Percentiles rank a stretch among this genome's conserved stretches.
Evolutionary conservation across 1,284 basidiomycete species (phyloP).

Genomic region (Microbotryomycetes sp.): DNA sequence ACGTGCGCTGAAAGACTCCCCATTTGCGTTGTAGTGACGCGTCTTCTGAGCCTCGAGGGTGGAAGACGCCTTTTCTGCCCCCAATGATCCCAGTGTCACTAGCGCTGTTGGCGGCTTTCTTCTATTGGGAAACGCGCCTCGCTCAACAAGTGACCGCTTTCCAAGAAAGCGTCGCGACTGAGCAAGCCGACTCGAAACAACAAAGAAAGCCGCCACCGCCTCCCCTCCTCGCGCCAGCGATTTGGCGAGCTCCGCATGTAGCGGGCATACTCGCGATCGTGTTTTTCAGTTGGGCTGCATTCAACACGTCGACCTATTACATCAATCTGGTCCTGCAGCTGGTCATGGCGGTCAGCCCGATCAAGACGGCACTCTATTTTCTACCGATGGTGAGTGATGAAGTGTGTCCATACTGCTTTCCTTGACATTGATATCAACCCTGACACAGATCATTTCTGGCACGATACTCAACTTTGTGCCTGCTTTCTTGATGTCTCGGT

Average conservation of each 20-base stretch:
- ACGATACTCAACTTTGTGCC: slow-evolving; percentile 34
- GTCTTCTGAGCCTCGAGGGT: slow-evolving; percentile 29
- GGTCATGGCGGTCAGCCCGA: slow-evolving; percentile 46
- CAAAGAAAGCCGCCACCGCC: slow-evolving; percentile 45
- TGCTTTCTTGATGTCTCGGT: slow-evolving; percentile 30
- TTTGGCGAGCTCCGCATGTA: slow-evolving; percentile 48
- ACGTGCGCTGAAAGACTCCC: slow-evolving; percentile 44
- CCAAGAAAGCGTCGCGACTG: slow-evolving; percentile 54
- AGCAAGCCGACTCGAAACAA: slow-evolving; percentile 45
- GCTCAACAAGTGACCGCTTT: slow-evolving; percentile 19
- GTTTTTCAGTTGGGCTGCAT: slow-evolving; percentile 62
- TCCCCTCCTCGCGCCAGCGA: slow-evolving; percentile 59
- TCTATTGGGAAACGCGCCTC: slow-evolving; percentile 62
- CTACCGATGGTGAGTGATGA: slow-evolving; percentile 56
- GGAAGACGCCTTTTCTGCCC: slow-evolving; percentile 38
- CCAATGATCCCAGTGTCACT: slow-evolving; percentile 59
- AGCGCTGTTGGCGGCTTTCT: slow-evolving; percentile 54
- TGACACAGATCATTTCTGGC: slow-evolving; percentile 25
- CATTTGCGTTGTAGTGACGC: slow-evolving; percentile 31
- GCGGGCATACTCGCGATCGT: slow-evolving; percentile 54
- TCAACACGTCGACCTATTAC: slow-evolving; percentile 43
- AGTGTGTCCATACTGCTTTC: not conserved
- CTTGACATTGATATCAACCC: not conserved
- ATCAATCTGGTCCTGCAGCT: slow-evolving; percentile 14
- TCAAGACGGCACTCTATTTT: slow-evolving; percentile 66